Evolutionary conservation across 1,284 basidiomycete genomes (phyloP).

Genomic region (Pseudozyma flocculosa): DNA sequence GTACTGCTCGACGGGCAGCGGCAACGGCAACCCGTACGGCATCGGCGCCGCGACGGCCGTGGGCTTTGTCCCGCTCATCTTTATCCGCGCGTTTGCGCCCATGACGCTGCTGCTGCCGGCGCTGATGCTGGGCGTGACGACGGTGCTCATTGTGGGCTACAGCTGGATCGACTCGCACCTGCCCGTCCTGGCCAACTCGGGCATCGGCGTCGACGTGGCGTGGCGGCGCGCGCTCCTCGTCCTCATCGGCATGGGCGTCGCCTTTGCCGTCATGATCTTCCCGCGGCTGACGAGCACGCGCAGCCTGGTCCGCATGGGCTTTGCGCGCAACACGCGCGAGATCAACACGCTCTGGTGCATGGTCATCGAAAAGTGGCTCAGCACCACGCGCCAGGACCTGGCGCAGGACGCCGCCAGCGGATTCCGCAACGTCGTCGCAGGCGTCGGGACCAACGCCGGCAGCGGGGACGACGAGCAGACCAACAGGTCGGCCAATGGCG

Average conservation of each 20-base stretch:
- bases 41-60: slow-evolving; percentile 71
- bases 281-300: slow-evolving; percentile 64
- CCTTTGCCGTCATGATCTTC: slow-evolving; percentile 44
- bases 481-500: too few species aligned
- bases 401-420: too few species aligned
- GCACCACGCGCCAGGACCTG: too few species aligned
- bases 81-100: slow-evolving; percentile 71
- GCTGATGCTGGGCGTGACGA: slow-evolving; percentile 73
- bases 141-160: slow-evolving; percentile 58
- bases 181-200: slow-evolving; percentile 43
- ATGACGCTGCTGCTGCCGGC: slow-evolving; percentile 69
- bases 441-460: too few species aligned
- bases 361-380: too few species aligned
- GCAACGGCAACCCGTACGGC: slow-evolving; percentile 67
- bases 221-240: slow-evolving; percentile 60
- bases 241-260: slow-evolving; percentile 52
- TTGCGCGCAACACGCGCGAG: too few species aligned
- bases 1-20: slow-evolving; percentile 65
- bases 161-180: slow-evolving; percentile 42
- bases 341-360: too few species aligned
- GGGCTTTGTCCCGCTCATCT: slow-evolving; percentile 66
- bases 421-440: too few species aligned
- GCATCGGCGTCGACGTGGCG: slow-evolving; percentile 60
- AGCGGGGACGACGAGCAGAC: too few species aligned
- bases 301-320: slow-evolving; percentile 62